Base-by-base conservation (phyloP, 371 early-diverging fungal species). In the Mortierella sp. region DNA sequence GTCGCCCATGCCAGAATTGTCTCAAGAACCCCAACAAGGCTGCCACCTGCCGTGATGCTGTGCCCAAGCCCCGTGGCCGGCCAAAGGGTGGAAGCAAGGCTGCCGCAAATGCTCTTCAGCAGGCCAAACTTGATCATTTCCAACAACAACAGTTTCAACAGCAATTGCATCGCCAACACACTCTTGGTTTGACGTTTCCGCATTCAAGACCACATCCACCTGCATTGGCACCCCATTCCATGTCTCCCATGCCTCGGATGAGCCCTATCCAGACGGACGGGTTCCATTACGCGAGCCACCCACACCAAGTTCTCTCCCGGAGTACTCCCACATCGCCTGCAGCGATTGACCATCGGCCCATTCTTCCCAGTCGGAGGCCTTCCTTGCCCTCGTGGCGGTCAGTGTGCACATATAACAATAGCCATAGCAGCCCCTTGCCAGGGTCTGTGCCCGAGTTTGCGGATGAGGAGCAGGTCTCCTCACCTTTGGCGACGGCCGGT, bases 111-210 rank as follows among this genome's bases (percentile, higher is more conserved):
- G 80, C 80, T 12, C 59, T 73, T n/a, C 11, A 30, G 21, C 23
- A 65, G 60, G 74, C 74, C 6, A 69, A 52, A 11, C 64, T 64
- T 23, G 68, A 73, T 7, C 71, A 66, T 15, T 68, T 68, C 11
- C 70, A 75, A 16, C 75, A 66, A 7, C 70, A 66, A 23, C 56
- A 66, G n/a, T 60, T 62, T 14, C 61, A 60, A 46, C 46, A 53
- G 53, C 55, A 68, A 14, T 25, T 52, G 29, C 60, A 45, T 7
- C 57, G 59, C 30, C 61, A 59, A n/a, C 59, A 72, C 82, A 45
- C 81, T 57, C 65, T 86, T 84, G 58, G 95, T 94, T 81, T 86
- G 88, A 26, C 53, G 66, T 25, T 60, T 52, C 29, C 57, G 46
- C 62, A 65, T 47, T 21, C 53, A 18, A 47, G 46, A 11, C 57